phyloP scores from a whole-genome alignment of 2,329 filamentous ascomycete genomes.

The Epichloe hybrida region DNA sequence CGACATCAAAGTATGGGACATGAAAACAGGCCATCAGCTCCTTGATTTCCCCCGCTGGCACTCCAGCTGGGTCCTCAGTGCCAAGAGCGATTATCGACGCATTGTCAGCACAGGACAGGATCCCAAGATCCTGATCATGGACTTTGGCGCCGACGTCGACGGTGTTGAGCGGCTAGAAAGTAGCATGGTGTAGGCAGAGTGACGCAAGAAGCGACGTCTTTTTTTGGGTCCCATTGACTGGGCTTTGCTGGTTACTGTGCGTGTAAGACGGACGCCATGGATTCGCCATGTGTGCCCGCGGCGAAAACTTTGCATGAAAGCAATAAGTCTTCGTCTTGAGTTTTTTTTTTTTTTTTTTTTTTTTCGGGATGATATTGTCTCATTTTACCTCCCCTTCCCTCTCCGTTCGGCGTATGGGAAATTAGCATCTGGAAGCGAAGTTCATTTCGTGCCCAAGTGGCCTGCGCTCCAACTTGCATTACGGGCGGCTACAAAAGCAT shows the following conservation, averaged over 20 bases:
- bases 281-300: not conserved
- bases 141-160: slow-evolving; percentile 59
- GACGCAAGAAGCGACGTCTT: not conserved
- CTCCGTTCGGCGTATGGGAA: not conserved
- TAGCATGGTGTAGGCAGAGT: not conserved
- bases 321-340: not conserved
- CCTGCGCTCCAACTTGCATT: too few relatives aligned
- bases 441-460: not conserved
- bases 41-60: slow-evolving; percentile 87
- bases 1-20: slow-evolving; percentile 89
- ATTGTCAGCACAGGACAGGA: slow-evolving; percentile 94
- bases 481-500: too few relatives aligned
- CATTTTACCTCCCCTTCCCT: not conserved
- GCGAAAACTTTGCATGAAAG: not conserved
- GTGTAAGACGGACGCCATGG: not conserved
- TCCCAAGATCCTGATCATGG: slow-evolving; percentile 81
- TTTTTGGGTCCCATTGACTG: not conserved
- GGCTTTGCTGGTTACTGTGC: not conserved
- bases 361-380: not conserved
- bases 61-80: slow-evolving; percentile 88
- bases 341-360: not conserved
- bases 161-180: slow-evolving; percentile 48
- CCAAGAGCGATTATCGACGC: slow-evolving; percentile 87
- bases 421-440: not conserved
- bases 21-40: slow-evolving; percentile 62